Evolutionary conservation across 768 basidiomycete species (phyloP), one percentile per base, ranked within the genome.

Genomic region (Lactarius hatsudake): DNA sequence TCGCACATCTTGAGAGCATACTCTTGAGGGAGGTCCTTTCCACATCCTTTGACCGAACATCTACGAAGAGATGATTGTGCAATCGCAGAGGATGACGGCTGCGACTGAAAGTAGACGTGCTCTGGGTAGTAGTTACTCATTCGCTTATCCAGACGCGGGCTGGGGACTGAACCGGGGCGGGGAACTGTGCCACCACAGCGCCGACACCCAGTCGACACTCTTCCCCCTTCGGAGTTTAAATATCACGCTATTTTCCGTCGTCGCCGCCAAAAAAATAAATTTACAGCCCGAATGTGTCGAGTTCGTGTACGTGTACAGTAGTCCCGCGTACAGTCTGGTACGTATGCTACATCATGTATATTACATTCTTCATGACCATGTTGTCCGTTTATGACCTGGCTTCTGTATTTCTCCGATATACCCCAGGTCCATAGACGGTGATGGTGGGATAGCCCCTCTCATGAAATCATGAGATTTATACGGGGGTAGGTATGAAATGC

Each of bases 1-100:
- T 83, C 80, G 77, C 84, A 86, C 84, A 86, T 85, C 74, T 81
- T 84, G 72, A 76, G 79, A 4, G 70, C 55, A 23, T 76, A 75
- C 7, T 73, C 73, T 7, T 63, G 59, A n/a, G 74, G 69, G 28
- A 83, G 67, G 5, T 70, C 58, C 26, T 76, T 74, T 18, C 69
- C 67, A 73, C 84, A 86, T 45, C 81, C 81, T 63, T 81, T 78
- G 38, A 84, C 81, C 9, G 82, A 80, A 67, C 83, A 84, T 30
- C 45, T 57, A 5, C 71, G 69, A 26, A 42, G 55, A 20, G 63
- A 64, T 34, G 68, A 45, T 10, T 28, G 40, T n/a, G 55, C 13
- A 34, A 26, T 23, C n/a, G 40, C 15, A 28, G 62, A 42, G 34
- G 42, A 63, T 20, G 26, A 32, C 8, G 64, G 48, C 53, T 40